Base-by-base conservation (phyloP, 169 alveolate species). In the Perkinsus olseni region DNA sequence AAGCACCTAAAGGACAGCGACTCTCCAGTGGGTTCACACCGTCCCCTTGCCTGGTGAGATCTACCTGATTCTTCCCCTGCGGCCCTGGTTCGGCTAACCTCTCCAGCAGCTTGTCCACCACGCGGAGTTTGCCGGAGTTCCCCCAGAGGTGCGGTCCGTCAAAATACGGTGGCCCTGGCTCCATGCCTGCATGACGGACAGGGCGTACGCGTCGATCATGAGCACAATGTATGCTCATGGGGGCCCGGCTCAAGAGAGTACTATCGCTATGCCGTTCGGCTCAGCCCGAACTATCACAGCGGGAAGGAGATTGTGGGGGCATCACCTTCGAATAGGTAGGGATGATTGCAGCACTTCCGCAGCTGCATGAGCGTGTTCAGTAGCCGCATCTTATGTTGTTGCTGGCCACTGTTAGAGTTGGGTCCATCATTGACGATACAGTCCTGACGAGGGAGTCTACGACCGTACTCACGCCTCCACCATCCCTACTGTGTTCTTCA, bases 311-410 rank as follows among this genome's bases (percentile, higher is more conserved):
- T 6, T 45, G 62, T 45, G 6, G 62, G 10, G 82, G 82, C 82
- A 24, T 62, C 17, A 62, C 82, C 82, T 62, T 62, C 82, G 82
- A 62, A 98, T 40, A 98, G 97, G 94, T 98, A 99, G 8, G 99
- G 99, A 95, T 98, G 99, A 94, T 99, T 99, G 95, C 99, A 99
- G 28, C 99, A 99, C 96, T 99, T 99, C 94, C 99, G 97, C 91
- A 99, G 98, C 95, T 99, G 99, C 99, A 99, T 99, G 37, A 99
- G 99, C 93, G 98, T 96, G 95, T 99, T 99, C 98, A 98, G 97
- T 94, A 99, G 96, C 92, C 98, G 99, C 62, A 98, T 98, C 95
- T 98, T 98, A 38, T 97, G 95, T 92, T 97, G 97, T 3, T 96
- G 94, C 92, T 97, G 98, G 36, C 93, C 82, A 28, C 82, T 62